Percentiles rank a stretch among this genome's conserved stretches.
These are phyloP conservation scores for Protomyces inouyei DNA, from an alignment of 1,139 yeast genomes.

Conservation along the genomic window DNA sequence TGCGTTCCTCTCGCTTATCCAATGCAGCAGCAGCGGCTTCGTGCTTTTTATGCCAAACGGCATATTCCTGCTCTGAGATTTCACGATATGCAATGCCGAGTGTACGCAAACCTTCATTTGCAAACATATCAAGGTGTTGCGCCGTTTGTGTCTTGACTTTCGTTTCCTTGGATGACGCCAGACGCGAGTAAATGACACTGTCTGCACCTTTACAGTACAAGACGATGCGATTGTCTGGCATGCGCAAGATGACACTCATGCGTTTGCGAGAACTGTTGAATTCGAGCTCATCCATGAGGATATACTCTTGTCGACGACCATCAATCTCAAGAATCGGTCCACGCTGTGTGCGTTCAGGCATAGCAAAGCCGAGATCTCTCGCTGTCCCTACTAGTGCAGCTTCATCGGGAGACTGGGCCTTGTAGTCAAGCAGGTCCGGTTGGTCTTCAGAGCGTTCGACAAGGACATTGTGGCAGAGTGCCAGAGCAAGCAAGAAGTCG, in stretches of 20 bases:
- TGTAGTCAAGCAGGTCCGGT: conserved; percentile 59
- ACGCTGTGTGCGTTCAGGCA: conserved; percentile 66
- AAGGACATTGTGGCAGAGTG: conserved; percentile 87
- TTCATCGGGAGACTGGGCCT: conserved; percentile 98
- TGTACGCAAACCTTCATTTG: conserved; percentile 95
- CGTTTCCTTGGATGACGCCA: conserved; percentile 54
- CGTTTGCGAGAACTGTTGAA: conserved; percentile 91
- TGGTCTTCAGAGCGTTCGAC: conserved; percentile 52
- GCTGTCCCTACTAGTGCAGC: conserved; percentile 94
- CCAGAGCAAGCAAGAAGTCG: conserved; percentile 79
- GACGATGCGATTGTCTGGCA: conserved; percentile 52
- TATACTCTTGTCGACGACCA: conserved; percentile 67
- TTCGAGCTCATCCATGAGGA: conserved; percentile 69
- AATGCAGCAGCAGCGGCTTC: conserved; percentile 69
- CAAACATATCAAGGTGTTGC: conserved; percentile 80
- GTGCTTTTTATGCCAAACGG: conserved; percentile 63
- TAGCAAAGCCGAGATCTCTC: conserved; percentile 82
- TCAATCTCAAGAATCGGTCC: conserved; percentile 67
- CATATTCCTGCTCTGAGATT: conserved; percentile 56
- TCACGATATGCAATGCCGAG: conserved; percentile 85
- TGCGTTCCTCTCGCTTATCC: conserved; percentile 67
- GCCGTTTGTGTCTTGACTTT: conserved; percentile 65
- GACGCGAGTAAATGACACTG: conserved; percentile 74
- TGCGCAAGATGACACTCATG: conserved; percentile 84
- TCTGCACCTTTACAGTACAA: conserved; percentile 93